phyloP scores from a whole-genome alignment of 148 eudicot genomes.

The Fagopyrum esculentum region DNA sequence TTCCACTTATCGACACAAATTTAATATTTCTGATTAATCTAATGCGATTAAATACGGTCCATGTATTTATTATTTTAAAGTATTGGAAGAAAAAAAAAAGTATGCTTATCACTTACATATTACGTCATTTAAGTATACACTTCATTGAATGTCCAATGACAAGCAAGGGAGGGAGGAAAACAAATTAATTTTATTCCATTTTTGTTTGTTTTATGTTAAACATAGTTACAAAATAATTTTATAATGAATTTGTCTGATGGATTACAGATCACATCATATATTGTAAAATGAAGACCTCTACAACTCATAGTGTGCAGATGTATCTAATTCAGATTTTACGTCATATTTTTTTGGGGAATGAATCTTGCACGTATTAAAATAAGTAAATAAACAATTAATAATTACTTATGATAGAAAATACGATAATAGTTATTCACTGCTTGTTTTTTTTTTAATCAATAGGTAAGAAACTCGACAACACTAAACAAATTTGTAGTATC shows the following conservation, averaged over 20 bases:
- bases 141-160: neutral
- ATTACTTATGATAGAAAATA: neutral
- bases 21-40: neutral
- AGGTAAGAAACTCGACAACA: too few species aligned
- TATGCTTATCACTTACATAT: neutral
- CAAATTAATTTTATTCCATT: neutral
- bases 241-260: neutral
- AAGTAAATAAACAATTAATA: neutral
- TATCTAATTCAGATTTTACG: constrained; percentile 7
- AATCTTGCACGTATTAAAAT: constrained; percentile 4
- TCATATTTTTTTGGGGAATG: neutral
- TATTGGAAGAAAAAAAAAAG: neutral
- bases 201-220: neutral
- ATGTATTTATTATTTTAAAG: neutral
- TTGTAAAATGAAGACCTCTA: constrained; percentile 9
- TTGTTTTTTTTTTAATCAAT: neutral
- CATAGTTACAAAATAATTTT: neutral
- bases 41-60: neutral
- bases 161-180: neutral
- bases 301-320: constrained; percentile 6
- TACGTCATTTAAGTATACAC: neutral
- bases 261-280: neutral
- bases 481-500: too few species aligned
- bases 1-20: neutral
- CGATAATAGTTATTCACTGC: neutral